Percentiles rank a stretch among this genome's conserved stretches.
Evolutionary conservation across 2,329 filamentous ascomycete genomes (phyloP).

Genomic region (Colletotrichum chlorophyti): DNA sequence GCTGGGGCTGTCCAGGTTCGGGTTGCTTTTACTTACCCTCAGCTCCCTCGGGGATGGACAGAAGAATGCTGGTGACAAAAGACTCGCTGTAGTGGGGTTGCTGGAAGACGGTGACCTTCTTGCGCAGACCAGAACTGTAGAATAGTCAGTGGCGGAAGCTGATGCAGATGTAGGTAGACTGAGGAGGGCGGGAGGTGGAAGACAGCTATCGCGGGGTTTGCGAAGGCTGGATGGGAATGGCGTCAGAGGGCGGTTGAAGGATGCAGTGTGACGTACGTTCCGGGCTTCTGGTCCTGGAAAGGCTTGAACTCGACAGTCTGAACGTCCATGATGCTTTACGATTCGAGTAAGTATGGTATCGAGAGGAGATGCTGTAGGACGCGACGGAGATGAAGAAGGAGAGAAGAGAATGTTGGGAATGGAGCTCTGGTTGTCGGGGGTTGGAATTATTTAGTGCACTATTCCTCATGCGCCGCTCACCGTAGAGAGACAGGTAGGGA

Average conservation of each 20-base stretch:
- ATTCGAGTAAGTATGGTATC: constrained; percentile 20
- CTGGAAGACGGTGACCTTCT: constrained; percentile 99
- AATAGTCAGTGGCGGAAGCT: constrained; percentile 9
- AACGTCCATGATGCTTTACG: constrained; percentile 64
- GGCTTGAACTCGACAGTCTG: constrained; percentile 83
- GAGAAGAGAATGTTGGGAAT: constrained; percentile 28
- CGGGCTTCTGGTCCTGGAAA: constrained; percentile 97
- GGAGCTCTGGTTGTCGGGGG: constrained; percentile 12
- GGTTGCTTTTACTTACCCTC: constrained; percentile 61
- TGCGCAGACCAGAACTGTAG: constrained; percentile 90
- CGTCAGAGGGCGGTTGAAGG: constrained; percentile 31
- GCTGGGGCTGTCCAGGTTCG: background rate
- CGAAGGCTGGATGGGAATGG: constrained; percentile 34
- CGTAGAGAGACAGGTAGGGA: background rate
- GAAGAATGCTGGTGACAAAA: constrained; percentile 91
- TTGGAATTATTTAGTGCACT: too few species aligned
- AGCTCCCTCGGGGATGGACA: constrained; percentile 94
- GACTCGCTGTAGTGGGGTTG: constrained; percentile 94
- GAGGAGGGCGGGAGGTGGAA: constrained; percentile 9
- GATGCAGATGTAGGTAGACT: constrained; percentile 8
- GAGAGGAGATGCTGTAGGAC: background rate
- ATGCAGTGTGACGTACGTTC: constrained; percentile 77
- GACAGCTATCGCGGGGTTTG: constrained; percentile 25
- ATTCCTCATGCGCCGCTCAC: too few species aligned
- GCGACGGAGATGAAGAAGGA: constrained; percentile 13